These are phyloP conservation scores for Cyberlindnera amylophila DNA, from an alignment of 805 yeast genomes.

Conservation along the genomic window DNA sequence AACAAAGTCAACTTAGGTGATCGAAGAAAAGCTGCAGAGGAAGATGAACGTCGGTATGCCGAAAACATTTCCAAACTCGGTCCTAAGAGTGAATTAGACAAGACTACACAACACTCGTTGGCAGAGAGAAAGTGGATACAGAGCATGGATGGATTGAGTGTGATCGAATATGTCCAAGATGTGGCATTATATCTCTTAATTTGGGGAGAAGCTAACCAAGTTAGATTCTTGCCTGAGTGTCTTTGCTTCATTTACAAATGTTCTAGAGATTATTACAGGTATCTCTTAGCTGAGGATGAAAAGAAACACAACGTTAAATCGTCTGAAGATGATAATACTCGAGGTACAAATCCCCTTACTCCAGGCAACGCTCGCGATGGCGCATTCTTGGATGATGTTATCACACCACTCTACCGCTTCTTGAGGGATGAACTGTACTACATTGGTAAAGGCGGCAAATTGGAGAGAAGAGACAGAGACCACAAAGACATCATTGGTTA, in stretches of 20 bases:
- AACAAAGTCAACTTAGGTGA: constrained; percentile 33
- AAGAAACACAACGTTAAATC: not conserved
- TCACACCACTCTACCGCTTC: constrained; percentile 67
- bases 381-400: constrained; percentile 56
- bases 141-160: constrained; percentile 43
- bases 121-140: constrained; percentile 66
- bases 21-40: constrained; percentile 40
- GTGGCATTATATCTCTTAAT: constrained; percentile 66
- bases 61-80: constrained; percentile 25
- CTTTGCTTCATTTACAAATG: constrained; percentile 80
- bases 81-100: too few relatives aligned
- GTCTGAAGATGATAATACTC: not conserved
- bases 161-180: constrained; percentile 56
- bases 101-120: constrained; percentile 45
- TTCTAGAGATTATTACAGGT: constrained; percentile 57
- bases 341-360: too few relatives aligned
- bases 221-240: constrained; percentile 86
- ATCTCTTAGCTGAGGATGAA: too few relatives aligned
- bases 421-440: constrained; percentile 54
- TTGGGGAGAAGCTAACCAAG: constrained; percentile 91
- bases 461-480: constrained; percentile 50
- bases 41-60: constrained; percentile 29
- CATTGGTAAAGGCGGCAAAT: constrained; percentile 42
- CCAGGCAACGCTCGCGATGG: constrained; percentile 16
- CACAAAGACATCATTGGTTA: constrained; percentile 75